A percentile compares a stretch with the other conserved stretches of the same genome.
These are phyloP conservation scores for Orobanche coerulescens DNA, from an alignment of 257 asterid genomes.

Conservation along the genomic window DNA sequence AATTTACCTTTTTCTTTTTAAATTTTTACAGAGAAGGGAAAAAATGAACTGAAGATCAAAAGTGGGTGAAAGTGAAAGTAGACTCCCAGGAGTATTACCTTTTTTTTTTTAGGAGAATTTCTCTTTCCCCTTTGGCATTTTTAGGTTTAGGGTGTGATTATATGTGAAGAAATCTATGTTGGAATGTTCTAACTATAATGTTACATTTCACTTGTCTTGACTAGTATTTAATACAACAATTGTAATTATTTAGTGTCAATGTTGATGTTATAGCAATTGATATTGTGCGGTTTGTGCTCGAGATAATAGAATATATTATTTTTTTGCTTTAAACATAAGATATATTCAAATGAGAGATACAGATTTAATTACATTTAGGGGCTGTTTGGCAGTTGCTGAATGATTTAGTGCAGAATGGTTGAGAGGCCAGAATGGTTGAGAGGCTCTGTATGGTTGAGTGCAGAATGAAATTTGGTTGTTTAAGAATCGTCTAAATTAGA, in stretches of 20 bases:
- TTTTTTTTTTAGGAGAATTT: neutral
- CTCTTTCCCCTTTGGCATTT: neutral
- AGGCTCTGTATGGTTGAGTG: too few relatives aligned
- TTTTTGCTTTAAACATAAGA: too few relatives aligned
- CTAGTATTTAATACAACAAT: neutral
- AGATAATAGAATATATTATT: neutral
- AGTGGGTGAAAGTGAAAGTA: conserved; percentile 4
- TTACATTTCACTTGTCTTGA: neutral
- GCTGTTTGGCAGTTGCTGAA: too few relatives aligned
- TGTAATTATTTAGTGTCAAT: neutral
- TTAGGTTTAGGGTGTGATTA: conserved; percentile 1
- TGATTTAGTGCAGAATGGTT: too few relatives aligned
- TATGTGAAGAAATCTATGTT: neutral
- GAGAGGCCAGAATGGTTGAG: too few relatives aligned
- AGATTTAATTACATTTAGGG: too few relatives aligned
- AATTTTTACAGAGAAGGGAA: conserved; percentile 24
- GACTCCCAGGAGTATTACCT: neutral
- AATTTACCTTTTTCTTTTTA: neutral
- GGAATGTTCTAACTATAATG: neutral
- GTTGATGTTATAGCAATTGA: neutral
- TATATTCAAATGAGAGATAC: too few relatives aligned
- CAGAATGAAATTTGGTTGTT: too few relatives aligned
- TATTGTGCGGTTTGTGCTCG: neutral
- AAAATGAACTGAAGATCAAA: conserved; percentile 24
- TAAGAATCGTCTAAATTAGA: too few relatives aligned